Conservation (phyloP, 129 eudicot species). For the Centaurea solstitialis region DNA sequence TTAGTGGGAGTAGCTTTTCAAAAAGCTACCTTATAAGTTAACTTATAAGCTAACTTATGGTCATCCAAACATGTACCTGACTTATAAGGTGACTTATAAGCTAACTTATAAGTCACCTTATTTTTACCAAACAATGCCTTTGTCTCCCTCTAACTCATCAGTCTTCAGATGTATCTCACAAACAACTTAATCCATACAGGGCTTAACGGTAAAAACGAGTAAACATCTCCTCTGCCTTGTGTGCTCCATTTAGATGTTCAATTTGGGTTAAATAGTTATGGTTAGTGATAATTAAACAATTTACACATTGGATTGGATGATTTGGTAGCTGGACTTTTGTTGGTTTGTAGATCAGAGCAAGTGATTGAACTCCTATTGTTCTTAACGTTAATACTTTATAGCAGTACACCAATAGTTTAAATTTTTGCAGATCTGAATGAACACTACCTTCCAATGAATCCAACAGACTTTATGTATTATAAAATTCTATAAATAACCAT, state of each 20-base stretch:
- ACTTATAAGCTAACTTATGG: no score
- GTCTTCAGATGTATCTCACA: background rate
- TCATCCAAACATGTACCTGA: no score
- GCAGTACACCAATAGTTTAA: slow-evolving; percentile 11
- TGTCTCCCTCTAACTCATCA: background rate
- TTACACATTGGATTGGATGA: background rate
- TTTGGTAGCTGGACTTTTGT: background rate
- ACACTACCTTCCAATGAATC: slow-evolving; percentile 22
- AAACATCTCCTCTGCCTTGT: background rate
- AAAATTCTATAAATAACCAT: slow-evolving; percentile 9
- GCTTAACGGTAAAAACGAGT: background rate
- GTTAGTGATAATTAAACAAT: no score
- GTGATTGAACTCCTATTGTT: slow-evolving; percentile 6
- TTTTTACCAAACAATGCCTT: no score
- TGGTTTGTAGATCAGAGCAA: slow-evolving; percentile 25
- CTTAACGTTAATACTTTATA: background rate
- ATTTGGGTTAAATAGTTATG: no score
- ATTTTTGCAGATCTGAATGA: slow-evolving; percentile 32
- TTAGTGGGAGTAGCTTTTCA: no score
- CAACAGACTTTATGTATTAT: slow-evolving; percentile 20
- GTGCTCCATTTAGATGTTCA: background rate
- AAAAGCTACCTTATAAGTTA: no score
- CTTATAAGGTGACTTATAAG: no score
- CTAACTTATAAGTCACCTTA: no score
- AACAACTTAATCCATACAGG: background rate